Base-by-base conservation (phyloP, 176 grass and related monocot species). In the Leersia perrieri region DNA sequence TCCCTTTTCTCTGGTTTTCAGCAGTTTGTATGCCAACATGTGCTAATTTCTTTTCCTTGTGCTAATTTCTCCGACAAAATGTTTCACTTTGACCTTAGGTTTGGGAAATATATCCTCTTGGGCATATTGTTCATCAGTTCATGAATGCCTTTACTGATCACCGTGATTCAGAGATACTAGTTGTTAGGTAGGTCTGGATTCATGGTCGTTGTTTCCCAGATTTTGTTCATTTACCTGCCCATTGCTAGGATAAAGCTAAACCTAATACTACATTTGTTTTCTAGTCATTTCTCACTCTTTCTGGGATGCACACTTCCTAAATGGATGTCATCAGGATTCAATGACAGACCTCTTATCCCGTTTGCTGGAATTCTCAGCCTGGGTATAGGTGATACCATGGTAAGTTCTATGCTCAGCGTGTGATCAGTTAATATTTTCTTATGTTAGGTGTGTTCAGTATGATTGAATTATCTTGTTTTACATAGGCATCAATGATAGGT, bases 71-170 rank as follows among this genome's bases (percentile, higher is more conserved):
- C 41, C 33, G 4, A 33, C 33, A 60, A 82, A 89, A 86, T 65
- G 33, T 80, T 63, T 30, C 77, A 83, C 9, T 16, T 39, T 80
- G 28, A 32, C 33, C 20, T 55, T 73, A 95, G 96, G 80, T 95
- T 76, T 99, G 90, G 90, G 86, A 99, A 77, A 89, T 95, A 67
- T 90, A 91, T 82, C 96, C 92, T 71, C 79, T 99, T 84, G 96
- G 96, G 23, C 65, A 45, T 82, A 39, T 83, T 57, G 84, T 99
- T 35, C 88, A 93, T 89, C 92, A 93, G 60, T 99, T 99, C 83
- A 99, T 99, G 96, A 99, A 84, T n/a, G 92, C 96, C 73, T 99
- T 99, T 66, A 99, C 90, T 29, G 96, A 99, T 83, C 96, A 99
- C 81, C 92, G 96, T 75, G 96, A 99, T 87, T 99, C 96, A 31